Base-by-base conservation (phyloP, 139 green algal genomes). In the Pseudopediastrum boryanum region DNA sequence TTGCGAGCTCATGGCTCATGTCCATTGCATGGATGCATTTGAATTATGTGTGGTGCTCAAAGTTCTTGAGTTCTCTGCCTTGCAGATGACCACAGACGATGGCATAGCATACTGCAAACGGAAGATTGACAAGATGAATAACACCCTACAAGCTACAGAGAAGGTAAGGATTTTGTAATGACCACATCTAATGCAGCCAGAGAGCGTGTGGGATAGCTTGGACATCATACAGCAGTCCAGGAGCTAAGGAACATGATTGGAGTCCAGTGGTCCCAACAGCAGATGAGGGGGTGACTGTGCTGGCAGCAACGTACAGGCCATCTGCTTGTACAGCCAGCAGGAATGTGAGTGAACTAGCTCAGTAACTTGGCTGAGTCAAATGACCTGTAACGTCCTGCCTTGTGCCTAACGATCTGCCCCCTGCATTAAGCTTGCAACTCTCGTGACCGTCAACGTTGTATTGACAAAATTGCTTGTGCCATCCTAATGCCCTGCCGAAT, bases 81-180 rank as follows among this genome's bases (percentile, higher is more conserved):
- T 80, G 76, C 86, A 96, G 83, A 94, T 90, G 46, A 79, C 82
- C 23, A 63, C 77, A 4, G 88, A 89, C 1, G 82, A 89, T 2
- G 93, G 84, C 6, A 62, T 80, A 19, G 91, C 94, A 51, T 97
- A 93, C 54, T 95, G 90, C 83, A 85, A 84, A 23, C 82, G 93
- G 3, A 95, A 93, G 41, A 84, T 94, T 35, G 81, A 86, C 43
- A 69, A 88, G 41, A 61, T 96, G 54, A 80, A 84, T 25, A 86
- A 93, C 12, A 92, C 89, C 70, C 79, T 95, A 39, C 80, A 90
- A 29, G 81, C 87, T 44, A 71, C 90, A 12, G 58, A 73, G 8
- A 48, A 83, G 43, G 75, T 85, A 44, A 77, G 36, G 54, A 7
- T 6, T n/a, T n/a, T n/a, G n/a, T n/a, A n/a, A n/a, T n/a, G n/a